Base-by-base conservation (phyloP, 1,139 yeast genomes). In the Taphrina pruni region DNA sequence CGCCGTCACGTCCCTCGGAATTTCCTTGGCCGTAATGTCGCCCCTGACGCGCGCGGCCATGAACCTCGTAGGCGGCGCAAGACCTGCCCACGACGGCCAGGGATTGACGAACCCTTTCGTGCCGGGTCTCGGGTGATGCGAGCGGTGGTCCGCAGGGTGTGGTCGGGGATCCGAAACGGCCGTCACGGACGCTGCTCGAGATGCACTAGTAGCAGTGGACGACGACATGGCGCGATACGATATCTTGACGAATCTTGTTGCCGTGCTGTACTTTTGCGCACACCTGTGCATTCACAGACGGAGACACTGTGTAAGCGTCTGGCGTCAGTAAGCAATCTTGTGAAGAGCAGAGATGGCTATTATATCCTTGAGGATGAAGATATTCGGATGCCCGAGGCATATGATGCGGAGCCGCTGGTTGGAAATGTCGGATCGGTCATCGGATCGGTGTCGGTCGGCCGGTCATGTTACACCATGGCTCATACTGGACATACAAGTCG, bases 91-190 rank as follows among this genome's bases (percentile, higher is more conserved):
- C 20, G 64, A 55, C 35, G 60, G 50, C 69, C 69, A 66, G 4
- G 69, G 69, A 35, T 66, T 66, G 6, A 32, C 36, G 61, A 66
- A 66, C n/a, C 43, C 43, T 52, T 50, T 51, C 35, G 38, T 8
- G 52, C 58, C 57, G 11, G 50, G 52, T 21, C 21, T 12, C 8
- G 69, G 69, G 36, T 65, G 69, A 20, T 65, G 69, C 41, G 58
- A 12, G 5, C 61, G 48, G n/a, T 54, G 55, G 35, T 64, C 11
- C 38, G 55, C 61, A 2, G 67, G 67, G 9, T 45, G 35, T 12
- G 66, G 60, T 20, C 66, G 4, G n/a, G 58, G 58, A 20, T 54
- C 58, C 17, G 58, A 5, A 3, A 54, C 58, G 6, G 58, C 12
- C n/a, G 11, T 20, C 12, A 57, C 61, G 6, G 50, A 9, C 32